A percentile compares a stretch with the other conserved stretches of the same genome.
Conservation (phyloP, 306 rosid species). For the Spatholobus suberectus region DNA sequence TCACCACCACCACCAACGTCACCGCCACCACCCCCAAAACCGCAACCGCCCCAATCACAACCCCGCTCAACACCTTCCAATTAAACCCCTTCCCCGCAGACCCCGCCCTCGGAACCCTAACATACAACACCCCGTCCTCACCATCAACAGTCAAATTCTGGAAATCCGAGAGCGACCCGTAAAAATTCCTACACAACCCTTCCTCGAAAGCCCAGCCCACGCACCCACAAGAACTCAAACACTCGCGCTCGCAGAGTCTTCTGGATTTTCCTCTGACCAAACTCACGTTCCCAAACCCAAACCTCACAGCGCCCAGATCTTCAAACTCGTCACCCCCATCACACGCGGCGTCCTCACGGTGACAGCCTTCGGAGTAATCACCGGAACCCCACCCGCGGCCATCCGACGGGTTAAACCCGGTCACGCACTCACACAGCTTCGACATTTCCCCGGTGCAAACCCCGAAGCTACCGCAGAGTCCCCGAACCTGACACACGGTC, state of each 20-base stretch:
- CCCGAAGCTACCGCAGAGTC: conserved; percentile 70
- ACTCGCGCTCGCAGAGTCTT: conserved; percentile 49
- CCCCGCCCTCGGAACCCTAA: conserved; percentile 51
- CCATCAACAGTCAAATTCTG: conserved; percentile 50
- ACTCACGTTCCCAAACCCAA: conserved; percentile 38
- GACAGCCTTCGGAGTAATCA: conserved; percentile 66
- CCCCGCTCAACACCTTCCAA: conserved; percentile 48
- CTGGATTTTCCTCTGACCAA: conserved; percentile 11
- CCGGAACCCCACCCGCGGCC: conserved; percentile 52
- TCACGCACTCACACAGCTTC: conserved; percentile 53
- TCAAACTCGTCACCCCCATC: conserved; percentile 47
- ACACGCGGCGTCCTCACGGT: conserved; percentile 40
- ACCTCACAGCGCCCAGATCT: conserved; percentile 46
- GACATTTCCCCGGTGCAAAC: conserved; percentile 39
- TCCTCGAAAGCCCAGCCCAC: conserved; percentile 53
- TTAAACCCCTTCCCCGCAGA: conserved; percentile 23
- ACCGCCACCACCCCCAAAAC: conserved; percentile 49
- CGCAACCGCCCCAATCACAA: conserved; percentile 51
- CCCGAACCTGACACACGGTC: conserved; percentile 48
- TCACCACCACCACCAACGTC: conserved; percentile 49
- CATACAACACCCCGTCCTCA: conserved; percentile 38
- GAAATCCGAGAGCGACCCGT: conserved; percentile 62
- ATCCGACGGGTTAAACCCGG: conserved; percentile 60
- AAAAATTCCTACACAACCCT: conserved; percentile 47
- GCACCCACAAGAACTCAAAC: conserved; percentile 62